phyloP scores from a whole-genome alignment of 1,139 yeast genomes.

The Debaryomyces sp. region DNA sequence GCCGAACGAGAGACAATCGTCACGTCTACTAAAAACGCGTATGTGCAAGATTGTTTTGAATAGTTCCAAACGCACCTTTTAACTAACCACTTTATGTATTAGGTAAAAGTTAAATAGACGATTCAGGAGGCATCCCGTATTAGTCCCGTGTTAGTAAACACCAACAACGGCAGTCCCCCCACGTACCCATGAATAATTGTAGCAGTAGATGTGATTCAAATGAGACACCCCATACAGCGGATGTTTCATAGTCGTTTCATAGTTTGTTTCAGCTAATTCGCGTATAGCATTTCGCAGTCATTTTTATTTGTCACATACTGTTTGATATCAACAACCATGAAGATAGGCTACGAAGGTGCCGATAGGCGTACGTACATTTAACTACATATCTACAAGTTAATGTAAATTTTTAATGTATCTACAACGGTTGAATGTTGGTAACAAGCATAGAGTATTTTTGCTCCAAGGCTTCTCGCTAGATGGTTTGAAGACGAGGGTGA shows the following conservation, averaged over 20 bases:
- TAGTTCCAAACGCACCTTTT: neutral
- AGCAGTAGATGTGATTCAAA: neutral
- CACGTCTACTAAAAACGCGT: neutral
- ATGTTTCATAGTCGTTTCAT: neutral
- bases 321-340: neutral
- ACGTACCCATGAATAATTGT: neutral
- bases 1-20: neutral
- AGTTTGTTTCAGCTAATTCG: neutral
- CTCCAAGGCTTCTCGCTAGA: neutral
- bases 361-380: neutral
- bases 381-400: too few relatives aligned
- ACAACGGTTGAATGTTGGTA: neutral
- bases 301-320: neutral
- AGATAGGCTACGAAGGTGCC: neutral
- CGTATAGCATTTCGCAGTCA: neutral
- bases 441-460: neutral
- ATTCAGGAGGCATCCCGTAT: neutral
- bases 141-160: neutral
- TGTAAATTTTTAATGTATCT: neutral
- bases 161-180: neutral
- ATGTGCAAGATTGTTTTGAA: neutral
- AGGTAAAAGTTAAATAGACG: slow-evolving; percentile 1
- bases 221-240: neutral
- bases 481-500: neutral
- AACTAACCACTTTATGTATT: neutral